Percentiles rank a stretch among this genome's conserved stretches.
Conservation (phyloP, 1,139 yeast genomes). For the Geotrichum bryndzae region DNA sequence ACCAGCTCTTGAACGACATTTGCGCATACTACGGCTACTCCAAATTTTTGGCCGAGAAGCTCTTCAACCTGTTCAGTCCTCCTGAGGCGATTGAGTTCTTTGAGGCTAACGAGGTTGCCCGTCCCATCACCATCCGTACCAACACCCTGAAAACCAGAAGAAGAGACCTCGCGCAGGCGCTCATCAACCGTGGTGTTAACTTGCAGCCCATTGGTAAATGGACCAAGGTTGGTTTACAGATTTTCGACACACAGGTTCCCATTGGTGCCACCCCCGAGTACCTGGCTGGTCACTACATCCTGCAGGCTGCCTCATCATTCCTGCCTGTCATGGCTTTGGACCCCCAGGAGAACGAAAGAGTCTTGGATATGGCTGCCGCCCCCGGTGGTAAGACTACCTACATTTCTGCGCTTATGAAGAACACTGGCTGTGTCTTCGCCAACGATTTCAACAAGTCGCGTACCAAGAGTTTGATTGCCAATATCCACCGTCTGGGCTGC, state of each 20-base stretch:
- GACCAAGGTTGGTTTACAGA: conserved; percentile 97
- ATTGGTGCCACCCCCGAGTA: conserved; percentile 99
- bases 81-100: conserved; percentile 96
- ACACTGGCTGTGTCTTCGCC: conserved; percentile 95
- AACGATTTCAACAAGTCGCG: conserved; percentile 95
- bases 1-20: conserved; percentile 36
- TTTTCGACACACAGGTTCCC: conserved; percentile 97
- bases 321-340: conserved; percentile 96
- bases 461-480: conserved; percentile 93
- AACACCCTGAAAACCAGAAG: conserved; percentile 92
- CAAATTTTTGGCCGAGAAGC: conserved; percentile 87
- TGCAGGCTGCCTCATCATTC: conserved; percentile 98
- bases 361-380: conserved; percentile 98
- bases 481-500: conserved; percentile 95
- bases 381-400: conserved; percentile 99
- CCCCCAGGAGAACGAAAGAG: conserved; percentile 92
- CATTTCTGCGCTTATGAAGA: conserved; percentile 93
- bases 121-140: conserved; percentile 95
- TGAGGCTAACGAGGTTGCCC: conserved; percentile 94
- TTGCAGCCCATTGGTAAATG: conserved; percentile 95
- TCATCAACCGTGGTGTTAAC: conserved; percentile 95
- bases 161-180: conserved; percentile 89
- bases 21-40: conserved; percentile 95
- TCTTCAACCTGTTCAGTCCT: conserved; percentile 85
- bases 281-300: conserved; percentile 92